Evolutionary conservation across 768 basidiomycete species (phyloP).

Genomic region (Leccinum pellstonianum): DNA sequence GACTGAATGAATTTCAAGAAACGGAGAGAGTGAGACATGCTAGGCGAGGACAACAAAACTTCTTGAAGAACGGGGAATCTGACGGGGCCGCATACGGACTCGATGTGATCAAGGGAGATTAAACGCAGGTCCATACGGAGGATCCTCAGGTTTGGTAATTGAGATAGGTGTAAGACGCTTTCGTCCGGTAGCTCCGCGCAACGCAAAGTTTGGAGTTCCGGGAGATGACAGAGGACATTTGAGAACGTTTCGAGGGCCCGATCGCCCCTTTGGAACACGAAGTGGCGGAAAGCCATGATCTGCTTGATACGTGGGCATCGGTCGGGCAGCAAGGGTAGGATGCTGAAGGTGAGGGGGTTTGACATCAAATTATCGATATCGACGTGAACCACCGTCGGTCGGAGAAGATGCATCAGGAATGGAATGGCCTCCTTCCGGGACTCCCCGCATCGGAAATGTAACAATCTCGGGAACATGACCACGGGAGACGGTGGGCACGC

Average conservation of each 20-base stretch:
- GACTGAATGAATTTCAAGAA: slow-evolving; percentile 30
- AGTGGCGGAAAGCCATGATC: slow-evolving; percentile 30
- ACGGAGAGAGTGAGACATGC: slow-evolving; percentile 22
- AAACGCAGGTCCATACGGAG: slow-evolving; percentile 30
- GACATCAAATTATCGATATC: slow-evolving; percentile 31
- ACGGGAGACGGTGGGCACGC: slow-evolving; percentile 13
- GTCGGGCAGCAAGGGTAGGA: slow-evolving; percentile 23
- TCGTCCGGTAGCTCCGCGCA: slow-evolving; percentile 29
- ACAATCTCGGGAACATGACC: slow-evolving; percentile 25
- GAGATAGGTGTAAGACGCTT: slow-evolving; percentile 22
- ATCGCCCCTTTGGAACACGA: slow-evolving; percentile 28
- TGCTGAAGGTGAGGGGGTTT: slow-evolving; percentile 19
- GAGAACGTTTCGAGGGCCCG: slow-evolving; percentile 26
- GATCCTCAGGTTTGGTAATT: slow-evolving; percentile 21
- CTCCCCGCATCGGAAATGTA: slow-evolving; percentile 31
- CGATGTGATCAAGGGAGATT: slow-evolving; percentile 22
- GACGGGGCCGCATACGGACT: slow-evolving; percentile 11
- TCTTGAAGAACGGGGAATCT: slow-evolving; percentile 25
- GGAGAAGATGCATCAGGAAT: slow-evolving; percentile 28
- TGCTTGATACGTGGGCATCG: slow-evolving; percentile 27
- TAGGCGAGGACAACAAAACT: slow-evolving; percentile 23
- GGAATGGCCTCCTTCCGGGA: slow-evolving; percentile 21
- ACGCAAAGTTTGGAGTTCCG: slow-evolving; percentile 24
- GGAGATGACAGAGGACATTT: slow-evolving; percentile 21
- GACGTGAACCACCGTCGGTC: slow-evolving; percentile 25